These are phyloP conservation scores for Mucor circinelloides DNA, from an alignment of 371 early-diverging fungal genomes.

Conservation along the genomic window DNA sequence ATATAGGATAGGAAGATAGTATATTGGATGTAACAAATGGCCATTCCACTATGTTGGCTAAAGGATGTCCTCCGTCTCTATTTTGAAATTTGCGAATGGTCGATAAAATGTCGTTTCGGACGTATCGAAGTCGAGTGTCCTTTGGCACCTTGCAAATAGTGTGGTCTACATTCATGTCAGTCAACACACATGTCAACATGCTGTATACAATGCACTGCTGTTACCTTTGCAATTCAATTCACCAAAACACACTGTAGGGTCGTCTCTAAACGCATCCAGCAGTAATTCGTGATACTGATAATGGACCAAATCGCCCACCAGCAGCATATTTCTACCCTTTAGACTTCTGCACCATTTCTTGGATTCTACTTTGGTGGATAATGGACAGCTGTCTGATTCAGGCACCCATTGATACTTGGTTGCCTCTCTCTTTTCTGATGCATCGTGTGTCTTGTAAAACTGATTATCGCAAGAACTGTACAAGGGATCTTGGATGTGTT, in stretches of 20 bases:
- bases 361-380: constrained; percentile 18
- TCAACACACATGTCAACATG: background rate
- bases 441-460: constrained; percentile 26
- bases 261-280: constrained; percentile 50
- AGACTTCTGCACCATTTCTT: constrained; percentile 39
- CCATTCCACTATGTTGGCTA: constrained; percentile 46
- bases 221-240: constrained; percentile 61
- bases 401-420: constrained; percentile 37
- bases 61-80: constrained; percentile 37
- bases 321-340: constrained; percentile 39
- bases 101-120: constrained; percentile 60
- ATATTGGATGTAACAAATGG: constrained; percentile 51
- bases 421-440: constrained; percentile 27
- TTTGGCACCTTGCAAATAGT: constrained; percentile 37
- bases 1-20: constrained; percentile 40
- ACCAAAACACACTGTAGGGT: constrained; percentile 57
- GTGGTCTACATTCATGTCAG: constrained; percentile 37
- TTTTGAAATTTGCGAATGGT: constrained; percentile 37
- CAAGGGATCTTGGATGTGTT: constrained; percentile 47
- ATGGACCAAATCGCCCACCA: constrained; percentile 61
- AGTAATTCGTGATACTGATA: constrained; percentile 61
- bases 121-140: constrained; percentile 43
- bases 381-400: constrained; percentile 5
- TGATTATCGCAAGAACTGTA: constrained; percentile 42
- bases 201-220: background rate